Percentiles rank a stretch among this genome's conserved stretches.
phyloP scores from a whole-genome alignment of 371 early-diverging fungal genomes.

The Mucor saturninus region DNA sequence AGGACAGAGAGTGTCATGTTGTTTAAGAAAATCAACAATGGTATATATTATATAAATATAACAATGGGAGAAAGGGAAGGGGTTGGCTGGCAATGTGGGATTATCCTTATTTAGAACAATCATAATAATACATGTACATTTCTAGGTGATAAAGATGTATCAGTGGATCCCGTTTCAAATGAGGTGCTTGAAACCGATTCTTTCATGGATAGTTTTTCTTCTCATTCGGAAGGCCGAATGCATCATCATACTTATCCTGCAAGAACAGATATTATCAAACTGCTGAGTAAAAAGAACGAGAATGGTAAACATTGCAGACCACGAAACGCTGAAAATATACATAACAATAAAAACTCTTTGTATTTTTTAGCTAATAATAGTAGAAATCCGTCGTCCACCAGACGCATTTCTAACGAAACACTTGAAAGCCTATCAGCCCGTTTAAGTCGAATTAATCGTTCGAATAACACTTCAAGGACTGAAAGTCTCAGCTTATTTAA shows the following conservation, averaged over 20 bases:
- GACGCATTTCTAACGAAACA: too few relatives aligned
- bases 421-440: too few relatives aligned
- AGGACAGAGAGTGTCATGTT: constrained; percentile 29
- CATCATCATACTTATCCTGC: not conserved
- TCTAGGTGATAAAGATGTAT: constrained; percentile 23
- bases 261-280: too few relatives aligned
- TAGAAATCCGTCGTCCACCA: too few relatives aligned
- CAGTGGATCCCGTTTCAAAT: constrained; percentile 23
- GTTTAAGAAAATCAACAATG: constrained; percentile 28
- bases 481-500: constrained; percentile 28
- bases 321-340: not conserved
- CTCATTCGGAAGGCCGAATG: constrained; percentile 11
- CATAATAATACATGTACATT: not conserved
- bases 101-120: not conserved
- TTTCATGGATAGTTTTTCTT: constrained; percentile 13
- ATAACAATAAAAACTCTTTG: not conserved
- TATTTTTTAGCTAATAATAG: too few relatives aligned
- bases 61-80: too few relatives aligned
- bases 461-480: constrained; percentile 6
- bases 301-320: too few relatives aligned
- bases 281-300: too few relatives aligned
- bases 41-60: constrained; percentile 5
- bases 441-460: too few relatives aligned
- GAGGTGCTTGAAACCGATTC: constrained; percentile 21
- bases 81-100: not conserved